A percentile compares a stretch with the other conserved stretches of the same genome.
phyloP scores from a whole-genome alignment of 2,329 filamentous ascomycete species.

The Endoconidiophora laricicola region DNA sequence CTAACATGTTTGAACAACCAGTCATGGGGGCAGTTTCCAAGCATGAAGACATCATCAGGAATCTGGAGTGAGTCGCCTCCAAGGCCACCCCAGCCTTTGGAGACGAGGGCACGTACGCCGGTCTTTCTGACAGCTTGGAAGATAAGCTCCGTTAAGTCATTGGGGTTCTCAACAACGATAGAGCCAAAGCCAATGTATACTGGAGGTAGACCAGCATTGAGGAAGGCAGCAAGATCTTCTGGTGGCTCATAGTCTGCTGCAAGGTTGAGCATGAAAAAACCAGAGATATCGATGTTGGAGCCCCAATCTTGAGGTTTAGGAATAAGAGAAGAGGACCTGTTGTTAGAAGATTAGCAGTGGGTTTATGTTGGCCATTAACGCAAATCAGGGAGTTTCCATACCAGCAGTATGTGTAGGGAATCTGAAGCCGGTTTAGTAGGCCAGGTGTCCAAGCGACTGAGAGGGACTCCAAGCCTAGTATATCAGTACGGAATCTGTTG shows the following conservation, averaged over 20 bases:
- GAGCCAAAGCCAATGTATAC: constrained; percentile 75
- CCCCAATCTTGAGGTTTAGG: constrained; percentile 66
- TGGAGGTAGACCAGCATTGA: constrained; percentile 51
- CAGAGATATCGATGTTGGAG: constrained; percentile 52
- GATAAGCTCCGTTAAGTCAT: constrained; percentile 51
- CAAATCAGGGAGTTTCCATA: constrained; percentile 14
- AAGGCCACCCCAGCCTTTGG: constrained; percentile 76
- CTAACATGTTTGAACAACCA: constrained; percentile 75
- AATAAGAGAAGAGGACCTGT: constrained; percentile 53
- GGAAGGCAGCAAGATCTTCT: constrained; percentile 46
- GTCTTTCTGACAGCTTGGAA: constrained; percentile 52
- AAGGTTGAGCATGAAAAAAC: constrained; percentile 59
- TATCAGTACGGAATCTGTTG: constrained; percentile 65
- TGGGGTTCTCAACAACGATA: constrained; percentile 64
- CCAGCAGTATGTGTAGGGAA: constrained; percentile 90
- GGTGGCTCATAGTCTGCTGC: constrained; percentile 50
- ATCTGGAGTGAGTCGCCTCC: constrained; percentile 52
- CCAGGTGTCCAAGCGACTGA: constrained; percentile 72
- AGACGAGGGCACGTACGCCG: constrained; percentile 63
- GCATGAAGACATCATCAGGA: constrained; percentile 65
- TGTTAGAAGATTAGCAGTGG: not conserved
- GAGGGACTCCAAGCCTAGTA: constrained; percentile 58
- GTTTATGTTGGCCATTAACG: not conserved
- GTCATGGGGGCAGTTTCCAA: constrained; percentile 75
- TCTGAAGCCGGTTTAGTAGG: constrained; percentile 54